These are phyloP conservation scores for Oryza coarctata DNA, from an alignment of 176 grass and related monocot genomes.

Conservation along the genomic window DNA sequence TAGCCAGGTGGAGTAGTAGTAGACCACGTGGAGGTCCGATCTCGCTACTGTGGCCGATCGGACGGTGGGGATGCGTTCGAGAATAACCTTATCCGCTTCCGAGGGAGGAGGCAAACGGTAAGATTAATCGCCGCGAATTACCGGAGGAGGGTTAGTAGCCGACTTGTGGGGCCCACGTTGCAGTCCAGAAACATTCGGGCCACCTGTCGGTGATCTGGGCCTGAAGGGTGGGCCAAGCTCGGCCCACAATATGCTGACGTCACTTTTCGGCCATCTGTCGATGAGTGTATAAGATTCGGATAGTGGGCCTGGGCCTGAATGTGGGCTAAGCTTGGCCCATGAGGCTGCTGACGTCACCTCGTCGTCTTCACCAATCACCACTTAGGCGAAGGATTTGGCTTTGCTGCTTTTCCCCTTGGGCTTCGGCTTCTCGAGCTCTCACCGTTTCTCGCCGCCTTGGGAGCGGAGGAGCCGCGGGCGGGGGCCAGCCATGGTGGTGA, in stretches of 20 bases:
- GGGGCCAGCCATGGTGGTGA: conserved; percentile 52
- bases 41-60: background rate
- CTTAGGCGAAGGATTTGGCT: background rate
- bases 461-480: background rate
- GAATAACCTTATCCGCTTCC: conserved; percentile 27
- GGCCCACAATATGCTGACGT: conserved; percentile 1
- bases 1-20: background rate
- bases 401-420: background rate
- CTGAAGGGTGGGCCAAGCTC: background rate
- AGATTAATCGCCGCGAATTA: background rate
- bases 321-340: background rate
- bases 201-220: too few relatives aligned
- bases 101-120: conserved; percentile 29
- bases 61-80: background rate
- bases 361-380: background rate
- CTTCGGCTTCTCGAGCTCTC: background rate
- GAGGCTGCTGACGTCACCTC: background rate
- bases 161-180: background rate
- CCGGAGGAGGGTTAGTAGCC: background rate
- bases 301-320: background rate
- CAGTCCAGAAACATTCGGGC: too few relatives aligned
- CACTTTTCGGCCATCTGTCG: too few relatives aligned
- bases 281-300: background rate
- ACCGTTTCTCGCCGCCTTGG: background rate
- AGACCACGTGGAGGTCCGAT: conserved; percentile 7